Base-by-base conservation (phyloP, 1,284 basidiomycete genomes). In the Earliella scabrosa region DNA sequence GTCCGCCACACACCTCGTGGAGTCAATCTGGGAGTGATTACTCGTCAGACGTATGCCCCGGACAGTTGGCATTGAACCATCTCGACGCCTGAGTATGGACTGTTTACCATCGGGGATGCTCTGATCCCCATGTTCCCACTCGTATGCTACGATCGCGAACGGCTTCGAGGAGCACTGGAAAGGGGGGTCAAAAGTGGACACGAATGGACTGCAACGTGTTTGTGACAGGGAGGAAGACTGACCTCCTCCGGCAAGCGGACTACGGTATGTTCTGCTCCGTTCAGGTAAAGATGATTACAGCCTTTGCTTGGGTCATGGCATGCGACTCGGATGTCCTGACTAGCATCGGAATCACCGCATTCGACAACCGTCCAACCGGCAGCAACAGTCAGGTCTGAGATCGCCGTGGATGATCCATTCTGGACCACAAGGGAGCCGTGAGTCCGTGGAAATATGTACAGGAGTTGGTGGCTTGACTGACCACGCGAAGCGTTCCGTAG, bases 341-440 rank as follows among this genome's bases (percentile, higher is more conserved):
- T 18, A 8, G 16, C 18, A 9, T 67, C 59, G 43, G 72, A 68
- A 4, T 74, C 58, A 32, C 76, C 68, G 63, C 82, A 83, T 45
- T 66, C 71, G 27, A 81, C 55, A 40, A 83, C 80, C 10, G 74
- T 67, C 82, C 82, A 84, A 29, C 80, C 81, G n/a, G 77, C 78
- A 3, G 79, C 79, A 4, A 66, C 40, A 0, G 82, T 83, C 45
- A 84, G 77, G 62, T 85, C 82, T 3, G 80, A 76, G 45, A 83
- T 80, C 4, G 77, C 69, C 20, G 62, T 63, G 0, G 68, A 38
- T 0, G 75, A 65, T 9, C 80, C 80, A 10, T 49, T 35, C 50
- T 62, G 24, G 1, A 9, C n/a, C 14, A 14, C 31, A 32, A 32
- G 31, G 31, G 13, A 34, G 32, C 32, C n/a, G n/a, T n/a, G n/a